Percentiles rank a stretch among this genome's conserved stretches.
Evolutionary conservation across 305 asterid species (phyloP).

Genomic region (Solanum chacoense): DNA sequence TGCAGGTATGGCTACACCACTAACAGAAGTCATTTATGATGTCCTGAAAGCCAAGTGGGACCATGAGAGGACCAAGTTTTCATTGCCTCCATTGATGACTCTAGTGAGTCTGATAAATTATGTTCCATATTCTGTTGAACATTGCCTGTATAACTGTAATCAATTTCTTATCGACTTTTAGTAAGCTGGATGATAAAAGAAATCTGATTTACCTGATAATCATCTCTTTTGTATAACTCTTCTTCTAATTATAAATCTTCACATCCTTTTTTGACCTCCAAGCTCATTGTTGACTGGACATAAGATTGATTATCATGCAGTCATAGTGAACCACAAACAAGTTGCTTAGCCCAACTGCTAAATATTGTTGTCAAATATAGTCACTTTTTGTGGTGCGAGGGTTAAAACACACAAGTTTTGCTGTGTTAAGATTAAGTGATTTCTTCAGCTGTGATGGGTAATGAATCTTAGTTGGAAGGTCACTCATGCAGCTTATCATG

Average conservation of each 20-base stretch:
- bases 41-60: slow-evolving; percentile 83
- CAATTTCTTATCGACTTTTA: neutral
- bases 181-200: neutral
- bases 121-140: neutral
- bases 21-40: slow-evolving; percentile 54
- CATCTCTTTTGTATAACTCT: neutral
- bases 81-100: slow-evolving; percentile 87
- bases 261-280: neutral
- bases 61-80: slow-evolving; percentile 77
- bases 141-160: neutral
- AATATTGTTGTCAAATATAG: neutral
- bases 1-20: slow-evolving; percentile 36
- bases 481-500: neutral
- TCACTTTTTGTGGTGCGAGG: neutral
- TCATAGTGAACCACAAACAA: neutral
- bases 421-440: neutral
- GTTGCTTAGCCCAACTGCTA: neutral
- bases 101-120: slow-evolving; percentile 44
- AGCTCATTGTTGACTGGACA: slow-evolving; percentile 1
- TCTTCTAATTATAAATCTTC: neutral
- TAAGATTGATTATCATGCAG: neutral
- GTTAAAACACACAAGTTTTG: neutral
- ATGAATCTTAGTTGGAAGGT: neutral
- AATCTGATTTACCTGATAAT: neutral
- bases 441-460: neutral